phyloP scores from a whole-genome alignment of 805 yeast species.

The Wickerhamiella siamensis region DNA sequence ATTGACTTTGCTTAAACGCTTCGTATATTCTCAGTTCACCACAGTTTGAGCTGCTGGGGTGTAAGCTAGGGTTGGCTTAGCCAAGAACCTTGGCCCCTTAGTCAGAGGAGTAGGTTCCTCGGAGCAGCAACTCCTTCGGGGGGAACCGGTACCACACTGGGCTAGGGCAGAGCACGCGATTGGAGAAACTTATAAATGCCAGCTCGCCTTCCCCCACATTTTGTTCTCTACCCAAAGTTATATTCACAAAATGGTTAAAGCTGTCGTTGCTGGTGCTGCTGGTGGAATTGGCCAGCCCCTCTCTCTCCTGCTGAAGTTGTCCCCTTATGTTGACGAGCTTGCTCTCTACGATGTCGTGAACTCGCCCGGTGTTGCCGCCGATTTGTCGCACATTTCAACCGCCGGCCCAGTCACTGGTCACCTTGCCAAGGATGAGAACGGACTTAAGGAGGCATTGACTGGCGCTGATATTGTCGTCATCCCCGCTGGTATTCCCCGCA shows the following conservation, averaged over 20 bases:
- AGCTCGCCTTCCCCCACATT: no score
- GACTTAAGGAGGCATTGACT: constrained; percentile 53
- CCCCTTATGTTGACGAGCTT: constrained; percentile 75
- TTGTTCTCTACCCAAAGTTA: no score
- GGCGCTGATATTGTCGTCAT: constrained; percentile 69
- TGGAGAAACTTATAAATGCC: no score
- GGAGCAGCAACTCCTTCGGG: no score
- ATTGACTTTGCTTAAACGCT: not conserved
- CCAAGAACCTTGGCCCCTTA: not conserved
- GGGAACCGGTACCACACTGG: no score
- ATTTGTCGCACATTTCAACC: constrained; percentile 85
- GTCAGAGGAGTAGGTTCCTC: no score
- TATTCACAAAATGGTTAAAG: constrained; percentile 26
- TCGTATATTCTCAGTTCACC: not conserved
- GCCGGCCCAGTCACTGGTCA: constrained; percentile 78
- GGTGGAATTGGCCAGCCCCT: constrained; percentile 96
- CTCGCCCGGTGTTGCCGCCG: constrained; percentile 96
- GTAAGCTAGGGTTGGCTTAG: not conserved
- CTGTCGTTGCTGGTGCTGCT: constrained; percentile 56
- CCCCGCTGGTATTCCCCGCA: constrained; percentile 98
- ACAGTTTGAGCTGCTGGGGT: not conserved
- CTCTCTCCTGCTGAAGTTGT: constrained; percentile 69
- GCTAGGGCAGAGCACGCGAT: no score
- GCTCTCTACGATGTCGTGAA: constrained; percentile 80
- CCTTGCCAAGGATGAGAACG: constrained; percentile 62